Percentiles rank a stretch among this genome's conserved stretches.
Evolutionary conservation across 331 rosid species (phyloP).

Genomic region (Pyracantha coccinea): DNA sequence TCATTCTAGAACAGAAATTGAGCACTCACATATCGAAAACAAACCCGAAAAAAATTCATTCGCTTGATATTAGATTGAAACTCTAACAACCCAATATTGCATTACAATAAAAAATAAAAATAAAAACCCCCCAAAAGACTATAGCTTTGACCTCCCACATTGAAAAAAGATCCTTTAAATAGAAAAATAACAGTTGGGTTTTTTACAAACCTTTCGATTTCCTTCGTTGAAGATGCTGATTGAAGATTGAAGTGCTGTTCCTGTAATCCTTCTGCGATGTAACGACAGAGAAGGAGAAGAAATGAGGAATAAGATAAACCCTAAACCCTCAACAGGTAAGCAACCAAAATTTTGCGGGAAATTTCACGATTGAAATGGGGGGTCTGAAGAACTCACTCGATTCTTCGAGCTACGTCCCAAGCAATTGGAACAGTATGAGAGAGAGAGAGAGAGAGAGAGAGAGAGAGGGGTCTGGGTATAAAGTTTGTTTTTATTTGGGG

Average conservation of each 20-base stretch:
- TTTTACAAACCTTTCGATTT: neutral
- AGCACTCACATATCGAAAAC: neutral
- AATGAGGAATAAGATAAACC: neutral
- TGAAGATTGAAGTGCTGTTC: neutral
- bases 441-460: neutral
- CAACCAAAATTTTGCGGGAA: neutral
- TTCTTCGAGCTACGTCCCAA: neutral
- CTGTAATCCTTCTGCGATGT: neutral
- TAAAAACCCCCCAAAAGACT: neutral
- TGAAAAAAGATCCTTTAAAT: neutral
- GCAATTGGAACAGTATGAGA: neutral
- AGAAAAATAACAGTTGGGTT: neutral
- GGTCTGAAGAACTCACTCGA: neutral
- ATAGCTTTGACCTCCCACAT: neutral
- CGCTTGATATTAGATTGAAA: neutral
- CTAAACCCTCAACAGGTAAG: neutral
- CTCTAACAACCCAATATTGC: neutral
- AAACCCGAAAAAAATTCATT: neutral
- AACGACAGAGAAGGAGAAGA: neutral
- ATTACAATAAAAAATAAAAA: neutral
- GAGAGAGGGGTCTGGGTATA: neutral
- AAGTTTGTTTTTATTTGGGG: neutral
- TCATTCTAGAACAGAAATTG: neutral
- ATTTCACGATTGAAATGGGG: neutral
- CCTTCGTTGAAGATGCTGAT: neutral